A percentile compares a stretch with the other conserved stretches of the same genome.
phyloP scores from a whole-genome alignment of 768 basidiomycete genomes.

The Hebeloma cylindrosporum region DNA sequence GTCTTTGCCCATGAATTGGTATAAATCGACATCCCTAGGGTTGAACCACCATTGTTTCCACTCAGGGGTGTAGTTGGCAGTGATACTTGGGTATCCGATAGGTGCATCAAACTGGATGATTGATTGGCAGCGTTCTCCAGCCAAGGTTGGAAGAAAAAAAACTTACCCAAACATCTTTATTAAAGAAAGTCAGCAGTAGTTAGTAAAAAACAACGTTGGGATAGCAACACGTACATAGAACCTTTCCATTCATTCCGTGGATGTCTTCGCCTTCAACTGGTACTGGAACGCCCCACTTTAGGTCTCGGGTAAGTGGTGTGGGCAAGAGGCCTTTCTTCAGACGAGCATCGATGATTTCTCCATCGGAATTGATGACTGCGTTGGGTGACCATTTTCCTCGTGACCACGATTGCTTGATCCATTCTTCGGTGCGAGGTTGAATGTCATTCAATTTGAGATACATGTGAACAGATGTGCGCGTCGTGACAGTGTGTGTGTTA shows the following conservation, averaged over 20 bases:
- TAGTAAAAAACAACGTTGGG: constrained; percentile 1
- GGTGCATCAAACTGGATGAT: constrained; percentile 84
- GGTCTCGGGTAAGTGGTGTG: constrained; percentile 89
- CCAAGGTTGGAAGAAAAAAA: no score
- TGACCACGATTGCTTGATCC: constrained; percentile 79
- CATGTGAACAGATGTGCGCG: constrained; percentile 84
- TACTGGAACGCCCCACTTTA: constrained; percentile 95
- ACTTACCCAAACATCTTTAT: constrained; percentile 89
- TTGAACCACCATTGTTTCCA: constrained; percentile 99
- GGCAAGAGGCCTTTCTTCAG: constrained; percentile 83
- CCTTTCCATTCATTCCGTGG: constrained; percentile 88
- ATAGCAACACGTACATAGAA: constrained; percentile 73
- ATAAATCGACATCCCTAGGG: constrained; percentile 82
- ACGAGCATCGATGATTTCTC: constrained; percentile 86
- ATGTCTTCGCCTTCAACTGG: constrained; percentile 76
- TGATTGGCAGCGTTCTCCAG: no score
- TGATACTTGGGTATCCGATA: constrained; percentile 96
- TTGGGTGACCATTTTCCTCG: constrained; percentile 93
- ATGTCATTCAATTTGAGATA: constrained; percentile 84
- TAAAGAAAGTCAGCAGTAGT: constrained; percentile 7
- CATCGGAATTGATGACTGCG: constrained; percentile 84
- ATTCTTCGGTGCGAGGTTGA: constrained; percentile 81
- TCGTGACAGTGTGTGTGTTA: constrained; percentile 73
- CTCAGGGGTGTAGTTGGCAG: constrained; percentile 89
- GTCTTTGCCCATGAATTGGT: constrained; percentile 99